Conservation (phyloP, 2,329 filamentous ascomycete species). For the Cercospora canescens region DNA sequence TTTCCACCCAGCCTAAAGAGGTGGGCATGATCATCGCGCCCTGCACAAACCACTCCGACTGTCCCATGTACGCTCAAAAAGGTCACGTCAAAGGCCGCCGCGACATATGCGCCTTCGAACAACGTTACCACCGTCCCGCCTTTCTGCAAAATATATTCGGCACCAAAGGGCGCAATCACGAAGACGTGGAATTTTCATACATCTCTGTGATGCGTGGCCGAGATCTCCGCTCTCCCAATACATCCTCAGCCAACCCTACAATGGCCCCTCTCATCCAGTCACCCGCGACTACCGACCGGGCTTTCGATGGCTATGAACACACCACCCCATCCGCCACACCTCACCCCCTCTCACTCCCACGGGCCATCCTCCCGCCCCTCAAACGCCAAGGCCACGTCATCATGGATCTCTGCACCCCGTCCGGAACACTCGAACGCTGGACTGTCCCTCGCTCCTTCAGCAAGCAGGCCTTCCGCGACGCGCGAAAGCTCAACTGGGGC, state of each 20-base stretch:
- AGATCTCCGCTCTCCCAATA: constrained; percentile 47
- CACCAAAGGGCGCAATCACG: constrained; percentile 72
- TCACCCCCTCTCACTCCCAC: constrained; percentile 68
- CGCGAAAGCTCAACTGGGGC: constrained; percentile 86
- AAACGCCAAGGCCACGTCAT: constrained; percentile 88
- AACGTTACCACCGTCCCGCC: constrained; percentile 80
- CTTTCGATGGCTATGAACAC: constrained; percentile 72
- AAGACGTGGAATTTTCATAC: constrained; percentile 90
- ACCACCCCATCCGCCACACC: constrained; percentile 15
- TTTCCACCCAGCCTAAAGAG: constrained; percentile 46
- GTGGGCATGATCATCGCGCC: constrained; percentile 62
- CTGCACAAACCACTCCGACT: constrained; percentile 85
- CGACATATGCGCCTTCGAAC: constrained; percentile 87
- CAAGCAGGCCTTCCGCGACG: constrained; percentile 83
- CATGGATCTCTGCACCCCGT: constrained; percentile 86
- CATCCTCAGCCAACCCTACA: constrained; percentile 9
- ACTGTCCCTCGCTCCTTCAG: constrained; percentile 81
- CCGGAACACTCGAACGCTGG: constrained; percentile 87
- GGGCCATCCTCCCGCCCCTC: constrained; percentile 74
- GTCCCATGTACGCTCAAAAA: constrained; percentile 78
- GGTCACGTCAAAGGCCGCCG: constrained; percentile 74
- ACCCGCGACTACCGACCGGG: constrained; percentile 59
- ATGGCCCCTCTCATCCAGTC: constrained; percentile 45
- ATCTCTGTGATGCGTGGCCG: constrained; percentile 79
- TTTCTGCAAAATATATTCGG: constrained; percentile 79